A percentile compares a stretch with the other conserved stretches of the same genome.
phyloP scores from a whole-genome alignment of 768 basidiomycete genomes.

The Auriscalpium orientale region DNA sequence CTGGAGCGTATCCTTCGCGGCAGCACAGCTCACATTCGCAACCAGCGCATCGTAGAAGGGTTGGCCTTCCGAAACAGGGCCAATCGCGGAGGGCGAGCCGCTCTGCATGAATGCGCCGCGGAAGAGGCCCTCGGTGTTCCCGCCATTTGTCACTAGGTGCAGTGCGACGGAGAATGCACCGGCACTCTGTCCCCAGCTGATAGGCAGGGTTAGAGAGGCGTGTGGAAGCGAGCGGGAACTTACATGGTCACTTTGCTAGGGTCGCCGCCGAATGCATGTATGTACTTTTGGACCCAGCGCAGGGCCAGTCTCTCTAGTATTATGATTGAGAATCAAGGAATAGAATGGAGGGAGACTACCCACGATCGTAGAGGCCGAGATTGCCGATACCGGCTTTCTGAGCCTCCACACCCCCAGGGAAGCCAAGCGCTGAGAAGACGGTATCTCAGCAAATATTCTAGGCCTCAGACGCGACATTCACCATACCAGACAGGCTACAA shows the following conservation, averaged over 20 bases:
- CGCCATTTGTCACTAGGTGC: slow-evolving; percentile 16
- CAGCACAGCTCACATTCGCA: neutral
- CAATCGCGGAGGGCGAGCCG: slow-evolving; percentile 9
- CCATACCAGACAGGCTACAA: neutral
- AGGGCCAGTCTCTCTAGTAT: slow-evolving; percentile 22
- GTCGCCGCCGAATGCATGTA: slow-evolving; percentile 32
- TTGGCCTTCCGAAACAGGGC: slow-evolving; percentile 5
- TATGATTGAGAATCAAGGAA: neutral
- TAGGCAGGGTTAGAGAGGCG: neutral
- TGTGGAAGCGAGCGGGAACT: neutral
- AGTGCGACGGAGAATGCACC: slow-evolving; percentile 26
- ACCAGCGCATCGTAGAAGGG: slow-evolving; percentile 10
- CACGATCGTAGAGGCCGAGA: slow-evolving; percentile 2
- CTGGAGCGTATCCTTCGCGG: neutral
- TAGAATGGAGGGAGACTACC: neutral
- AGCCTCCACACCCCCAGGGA: neutral
- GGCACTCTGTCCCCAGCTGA: slow-evolving; percentile 26
- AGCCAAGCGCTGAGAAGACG: neutral
- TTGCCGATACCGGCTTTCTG: neutral
- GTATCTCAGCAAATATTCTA: neutral
- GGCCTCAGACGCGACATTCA: neutral
- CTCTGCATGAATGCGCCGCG: slow-evolving; percentile 15
- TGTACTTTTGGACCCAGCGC: slow-evolving; percentile 33
- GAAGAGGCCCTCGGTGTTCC: slow-evolving; percentile 11
- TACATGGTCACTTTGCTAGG: slow-evolving; percentile 20